A percentile compares a stretch with the other conserved stretches of the same genome.
Evolutionary conservation across 2,329 filamentous ascomycete genomes (phyloP).

Genomic region (Fusarium redolens): DNA sequence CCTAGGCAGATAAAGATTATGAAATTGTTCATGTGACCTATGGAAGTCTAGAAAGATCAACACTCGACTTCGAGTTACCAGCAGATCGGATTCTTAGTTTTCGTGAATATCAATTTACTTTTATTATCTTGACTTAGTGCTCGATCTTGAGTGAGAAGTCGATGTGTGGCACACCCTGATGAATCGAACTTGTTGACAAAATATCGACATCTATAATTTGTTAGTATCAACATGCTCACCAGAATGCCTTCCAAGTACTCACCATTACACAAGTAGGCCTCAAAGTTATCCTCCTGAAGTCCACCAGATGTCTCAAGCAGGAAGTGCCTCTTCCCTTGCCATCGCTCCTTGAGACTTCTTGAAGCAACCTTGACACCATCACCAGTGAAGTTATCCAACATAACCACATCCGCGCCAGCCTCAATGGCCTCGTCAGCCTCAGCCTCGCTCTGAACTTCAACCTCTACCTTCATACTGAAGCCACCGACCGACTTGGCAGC

Average conservation of each 20-base stretch:
- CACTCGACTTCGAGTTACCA: background rate
- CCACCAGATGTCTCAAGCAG: conserved; percentile 94
- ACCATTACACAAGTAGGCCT: conserved; percentile 81
- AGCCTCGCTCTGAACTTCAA: conserved; percentile 88
- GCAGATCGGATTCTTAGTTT: background rate
- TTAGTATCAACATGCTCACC: background rate
- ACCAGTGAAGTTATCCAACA: conserved; percentile 95
- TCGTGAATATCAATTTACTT: background rate
- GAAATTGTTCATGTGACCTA: background rate
- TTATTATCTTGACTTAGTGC: conserved; percentile 44
- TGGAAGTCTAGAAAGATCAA: background rate
- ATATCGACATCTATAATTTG: conserved; percentile 86
- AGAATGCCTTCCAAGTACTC: conserved; percentile 46
- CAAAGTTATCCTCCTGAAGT: conserved; percentile 85
- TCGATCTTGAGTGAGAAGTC: conserved; percentile 95
- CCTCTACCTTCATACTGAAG: conserved; percentile 94
- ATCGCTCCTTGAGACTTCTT: conserved; percentile 79
- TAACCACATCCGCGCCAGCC: conserved; percentile 93
- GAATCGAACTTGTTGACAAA: conserved; percentile 94
- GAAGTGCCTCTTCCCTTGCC: conserved; percentile 78
- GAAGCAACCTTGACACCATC: conserved; percentile 82
- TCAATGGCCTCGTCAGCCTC: conserved; percentile 92
- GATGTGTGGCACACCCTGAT: conserved; percentile 92
- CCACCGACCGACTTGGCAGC: conserved; percentile 87
- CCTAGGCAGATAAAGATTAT: background rate